A percentile compares a stretch with the other conserved stretches of the same genome.
phyloP scores from a whole-genome alignment of 495 filamentous ascomycete genomes.

The Hypoxylon fragiforme region DNA sequence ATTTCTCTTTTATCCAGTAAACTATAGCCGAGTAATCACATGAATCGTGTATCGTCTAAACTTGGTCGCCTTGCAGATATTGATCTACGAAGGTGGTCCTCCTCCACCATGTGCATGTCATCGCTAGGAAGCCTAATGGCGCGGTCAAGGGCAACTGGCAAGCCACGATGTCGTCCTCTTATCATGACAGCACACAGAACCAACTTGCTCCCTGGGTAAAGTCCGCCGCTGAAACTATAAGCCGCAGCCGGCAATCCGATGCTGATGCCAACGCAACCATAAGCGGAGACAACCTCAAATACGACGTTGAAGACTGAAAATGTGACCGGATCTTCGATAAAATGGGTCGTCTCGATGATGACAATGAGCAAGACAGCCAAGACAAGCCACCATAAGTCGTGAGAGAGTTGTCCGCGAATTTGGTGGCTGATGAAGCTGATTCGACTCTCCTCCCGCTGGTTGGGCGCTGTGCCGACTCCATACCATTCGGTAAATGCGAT shows the following conservation, averaged over 20 bases:
- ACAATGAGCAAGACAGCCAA: slow-evolving; percentile 73
- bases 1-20: no score
- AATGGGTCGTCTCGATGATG: slow-evolving; percentile 71
- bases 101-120: slow-evolving; percentile 50
- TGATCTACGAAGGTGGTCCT: slow-evolving; percentile 47
- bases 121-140: slow-evolving; percentile 73
- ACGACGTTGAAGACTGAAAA: slow-evolving; percentile 84
- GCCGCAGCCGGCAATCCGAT: slow-evolving; percentile 68
- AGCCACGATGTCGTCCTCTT: slow-evolving; percentile 74
- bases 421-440: slow-evolving; percentile 63
- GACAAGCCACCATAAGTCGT: slow-evolving; percentile 87
- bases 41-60: slow-evolving; percentile 7
- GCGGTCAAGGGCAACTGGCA: slow-evolving; percentile 80
- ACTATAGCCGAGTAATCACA: no score
- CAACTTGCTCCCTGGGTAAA: slow-evolving; percentile 72
- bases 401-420: slow-evolving; percentile 77
- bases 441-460: slow-evolving; percentile 34
- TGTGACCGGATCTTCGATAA: slow-evolving; percentile 64
- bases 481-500: slow-evolving; percentile 43
- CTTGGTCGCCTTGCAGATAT: slow-evolving; percentile 40
- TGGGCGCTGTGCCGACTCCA: slow-evolving; percentile 39
- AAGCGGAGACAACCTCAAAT: slow-evolving; percentile 82
- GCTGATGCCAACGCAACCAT: slow-evolving; percentile 83
- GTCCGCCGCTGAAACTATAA: slow-evolving; percentile 74
- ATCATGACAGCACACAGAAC: slow-evolving; percentile 79